A percentile compares a stretch with the other conserved stretches of the same genome.
Evolutionary conservation across 345 rosid genomes (phyloP).

Genomic region (Brassica juncea): DNA sequence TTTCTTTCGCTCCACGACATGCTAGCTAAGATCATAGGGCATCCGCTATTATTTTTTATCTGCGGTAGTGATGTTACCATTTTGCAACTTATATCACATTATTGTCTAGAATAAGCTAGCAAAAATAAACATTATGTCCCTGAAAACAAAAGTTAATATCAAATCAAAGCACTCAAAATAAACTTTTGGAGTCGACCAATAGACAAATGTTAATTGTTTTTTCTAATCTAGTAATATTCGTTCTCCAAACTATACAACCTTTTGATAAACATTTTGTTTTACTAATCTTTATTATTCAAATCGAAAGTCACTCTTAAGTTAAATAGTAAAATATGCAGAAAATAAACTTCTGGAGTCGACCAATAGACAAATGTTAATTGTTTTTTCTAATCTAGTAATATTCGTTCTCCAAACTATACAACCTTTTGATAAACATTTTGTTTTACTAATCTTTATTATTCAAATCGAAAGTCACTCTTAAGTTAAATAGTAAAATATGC

Average conservation of each 20-base stretch:
- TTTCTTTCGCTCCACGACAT: background rate
- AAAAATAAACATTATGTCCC: background rate
- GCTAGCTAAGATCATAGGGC: background rate
- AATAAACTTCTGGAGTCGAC: background rate
- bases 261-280: background rate
- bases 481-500: background rate
- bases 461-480: background rate
- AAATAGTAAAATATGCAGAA: background rate
- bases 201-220: background rate
- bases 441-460: background rate
- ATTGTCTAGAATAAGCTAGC: background rate
- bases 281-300: background rate
- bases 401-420: background rate
- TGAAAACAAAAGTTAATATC: background rate
- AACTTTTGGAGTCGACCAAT: background rate
- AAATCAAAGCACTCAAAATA: background rate
- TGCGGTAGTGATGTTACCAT: constrained; percentile 13
- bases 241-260: background rate
- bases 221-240: background rate
- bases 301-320: background rate
- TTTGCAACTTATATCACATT: background rate
- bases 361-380: background rate
- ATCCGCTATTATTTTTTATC: background rate
- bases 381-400: background rate
- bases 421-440: background rate